Evolutionary conservation across 306 rosid species (phyloP), one percentile per base, ranked within the genome.

Genomic region (Carpinus viminea): DNA sequence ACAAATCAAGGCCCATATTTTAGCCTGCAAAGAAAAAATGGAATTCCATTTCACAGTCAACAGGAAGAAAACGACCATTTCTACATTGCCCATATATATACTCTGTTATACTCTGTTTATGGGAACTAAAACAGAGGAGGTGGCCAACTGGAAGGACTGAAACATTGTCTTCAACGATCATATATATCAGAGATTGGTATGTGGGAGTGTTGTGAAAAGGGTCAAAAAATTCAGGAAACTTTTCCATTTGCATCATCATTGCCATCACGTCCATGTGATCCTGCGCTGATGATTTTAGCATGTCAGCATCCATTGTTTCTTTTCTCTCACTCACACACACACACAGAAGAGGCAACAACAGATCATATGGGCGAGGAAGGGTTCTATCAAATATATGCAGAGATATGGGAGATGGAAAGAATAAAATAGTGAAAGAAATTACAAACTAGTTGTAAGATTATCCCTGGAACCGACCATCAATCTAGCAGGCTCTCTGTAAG

Each of bases 211-310:
- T 77, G 54, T 84, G 82, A 78, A 84, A 88, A 73, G 87, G 74
- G 54, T 82, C 80, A 52, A 62, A 80, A 66, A 78, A 76, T n/a
- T 93, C 93, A 54, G 87, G 88, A 34, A 87, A 78, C 79, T 92
- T 89, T 47, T 89, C 93, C 89, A 88, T 86, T 71, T 89, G 96
- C 96, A 89, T 89, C 92, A 92, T 86, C 91, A 88, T 85, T 57
- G 89, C 53, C 83, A 85, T 77, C 93, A 86, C 75, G 87, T 90
- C 92, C 87, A 88, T 79, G 81, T 82, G 84, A 77, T 76, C 90
- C 51, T 52, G 73, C 0, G 76, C 54, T 9, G 83, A 55, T 12
- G 76, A 78, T 82, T 85, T 90, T 15, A 87, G 51, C 69, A 76
- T 85, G 87, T 85, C 96, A 72, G 78, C 83, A 52, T 93, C 93